Evolutionary conservation across 2,329 filamentous ascomycete species (phyloP).

Genomic region (Cytospora paraplurivora): DNA sequence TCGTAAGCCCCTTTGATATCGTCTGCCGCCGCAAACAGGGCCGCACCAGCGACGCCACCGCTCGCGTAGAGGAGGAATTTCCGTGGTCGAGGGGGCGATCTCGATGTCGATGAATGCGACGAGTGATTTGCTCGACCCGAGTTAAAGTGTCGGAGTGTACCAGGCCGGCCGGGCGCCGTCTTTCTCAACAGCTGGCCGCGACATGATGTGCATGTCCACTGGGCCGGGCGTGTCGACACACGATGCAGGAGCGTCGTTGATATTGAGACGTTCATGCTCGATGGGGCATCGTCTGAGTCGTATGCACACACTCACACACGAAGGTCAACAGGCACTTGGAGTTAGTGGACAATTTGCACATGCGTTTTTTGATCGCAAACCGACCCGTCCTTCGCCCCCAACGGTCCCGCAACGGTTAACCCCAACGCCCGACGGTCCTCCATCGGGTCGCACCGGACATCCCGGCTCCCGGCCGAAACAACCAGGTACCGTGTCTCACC

Average conservation of each 20-base stretch:
- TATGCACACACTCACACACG: neutral
- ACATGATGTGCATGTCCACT: conserved; percentile 28
- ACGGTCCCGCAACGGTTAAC: neutral
- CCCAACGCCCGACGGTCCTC: conserved; percentile 1
- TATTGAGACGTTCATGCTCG: conserved; percentile 27
- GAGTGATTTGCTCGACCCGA: conserved; percentile 17
- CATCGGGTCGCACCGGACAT: conserved; percentile 7
- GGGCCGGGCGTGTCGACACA: conserved; percentile 16
- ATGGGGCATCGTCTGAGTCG: neutral
- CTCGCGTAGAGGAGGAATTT: conserved; percentile 52
- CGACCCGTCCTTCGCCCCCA: neutral
- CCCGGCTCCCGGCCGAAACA: conserved; percentile 16
- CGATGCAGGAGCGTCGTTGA: conserved; percentile 22
- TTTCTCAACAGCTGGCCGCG: conserved; percentile 10
- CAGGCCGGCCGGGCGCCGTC: neutral
- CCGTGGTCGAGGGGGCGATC: conserved; percentile 26
- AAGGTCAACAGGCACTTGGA: neutral
- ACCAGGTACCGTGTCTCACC: too few relatives aligned
- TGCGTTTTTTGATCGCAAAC: conserved; percentile 16
- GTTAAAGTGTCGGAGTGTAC: neutral
- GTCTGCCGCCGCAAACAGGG: conserved; percentile 58
- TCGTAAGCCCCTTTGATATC: conserved; percentile 77
- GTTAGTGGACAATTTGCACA: conserved; percentile 17
- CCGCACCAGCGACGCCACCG: conserved; percentile 52
- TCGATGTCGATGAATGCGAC: conserved; percentile 12